These are phyloP conservation scores for Diplodia intermedia DNA, from an alignment of 2,329 filamentous ascomycete genomes.

Conservation along the genomic window DNA sequence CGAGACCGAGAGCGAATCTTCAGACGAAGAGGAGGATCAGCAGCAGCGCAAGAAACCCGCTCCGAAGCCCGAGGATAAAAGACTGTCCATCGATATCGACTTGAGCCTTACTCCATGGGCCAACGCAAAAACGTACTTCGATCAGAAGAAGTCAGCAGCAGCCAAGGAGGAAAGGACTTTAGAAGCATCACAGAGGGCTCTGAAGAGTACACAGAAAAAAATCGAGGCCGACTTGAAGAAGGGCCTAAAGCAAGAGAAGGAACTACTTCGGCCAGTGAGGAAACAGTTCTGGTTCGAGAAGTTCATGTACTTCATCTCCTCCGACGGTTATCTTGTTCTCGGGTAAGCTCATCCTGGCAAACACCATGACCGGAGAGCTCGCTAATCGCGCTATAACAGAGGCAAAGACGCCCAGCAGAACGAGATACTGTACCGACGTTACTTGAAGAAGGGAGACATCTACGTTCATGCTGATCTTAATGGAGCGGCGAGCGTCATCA, in stretches of 20 bases:
- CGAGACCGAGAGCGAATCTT: conserved; percentile 55
- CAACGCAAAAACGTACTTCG: conserved; percentile 91
- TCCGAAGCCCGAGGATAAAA: conserved; percentile 46
- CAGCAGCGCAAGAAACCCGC: conserved; percentile 33
- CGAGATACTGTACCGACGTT: conserved; percentile 86
- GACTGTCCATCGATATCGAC: conserved; percentile 81
- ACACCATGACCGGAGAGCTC: neutral
- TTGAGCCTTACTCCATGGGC: conserved; percentile 82
- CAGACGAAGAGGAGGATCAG: conserved; percentile 56
- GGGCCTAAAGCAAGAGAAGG: conserved; percentile 89
- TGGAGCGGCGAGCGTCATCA: conserved; percentile 82
- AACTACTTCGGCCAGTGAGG: conserved; percentile 80
- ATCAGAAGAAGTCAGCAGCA: conserved; percentile 82
- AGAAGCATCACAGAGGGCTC: conserved; percentile 78
- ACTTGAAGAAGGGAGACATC: conserved; percentile 86
- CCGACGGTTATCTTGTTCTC: conserved; percentile 91
- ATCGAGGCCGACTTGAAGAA: conserved; percentile 86
- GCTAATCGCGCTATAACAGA: conserved; percentile 17
- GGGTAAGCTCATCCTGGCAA: conserved; percentile 49
- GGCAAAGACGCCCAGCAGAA: conserved; percentile 89
- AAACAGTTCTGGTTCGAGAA: conserved; percentile 96
- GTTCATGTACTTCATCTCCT: conserved; percentile 93
- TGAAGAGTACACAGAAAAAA: conserved; percentile 91
- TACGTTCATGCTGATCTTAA: conserved; percentile 91
- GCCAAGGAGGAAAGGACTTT: conserved; percentile 88